Conservation (phyloP, 2,329 filamentous ascomycete species). For the Calonectria pauciramosa region DNA sequence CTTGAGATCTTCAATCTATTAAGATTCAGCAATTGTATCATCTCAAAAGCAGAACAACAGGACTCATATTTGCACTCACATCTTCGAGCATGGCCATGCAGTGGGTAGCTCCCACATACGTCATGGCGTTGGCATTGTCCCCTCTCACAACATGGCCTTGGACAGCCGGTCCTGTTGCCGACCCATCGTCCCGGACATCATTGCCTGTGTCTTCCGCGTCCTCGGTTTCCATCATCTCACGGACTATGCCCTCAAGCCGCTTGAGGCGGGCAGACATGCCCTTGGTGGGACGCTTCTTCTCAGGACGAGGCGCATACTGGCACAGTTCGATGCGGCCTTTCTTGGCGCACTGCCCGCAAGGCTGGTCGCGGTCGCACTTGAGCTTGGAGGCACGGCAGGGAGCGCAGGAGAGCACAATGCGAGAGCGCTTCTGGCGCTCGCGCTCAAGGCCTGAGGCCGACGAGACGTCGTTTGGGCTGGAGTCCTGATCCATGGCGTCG, state of each 20-base stretch:
- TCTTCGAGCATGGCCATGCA: constrained; percentile 73
- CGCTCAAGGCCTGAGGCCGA: constrained; percentile 31
- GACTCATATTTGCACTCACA: constrained; percentile 54
- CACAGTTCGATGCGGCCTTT: constrained; percentile 62
- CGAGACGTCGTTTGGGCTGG: constrained; percentile 40
- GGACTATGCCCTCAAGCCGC: constrained; percentile 70
- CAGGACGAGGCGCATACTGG: constrained; percentile 62
- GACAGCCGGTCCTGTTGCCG: constrained; percentile 38
- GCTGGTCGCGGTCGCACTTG: constrained; percentile 67
- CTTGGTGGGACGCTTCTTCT: constrained; percentile 56
- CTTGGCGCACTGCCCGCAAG: constrained; percentile 67
- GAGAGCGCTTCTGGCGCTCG: constrained; percentile 57
- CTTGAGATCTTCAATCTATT: constrained; percentile 71
- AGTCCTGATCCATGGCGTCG: constrained; percentile 33
- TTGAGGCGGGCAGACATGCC: constrained; percentile 68
- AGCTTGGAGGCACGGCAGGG: constrained; percentile 68
- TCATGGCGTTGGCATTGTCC: constrained; percentile 56
- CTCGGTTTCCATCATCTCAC: constrained; percentile 65
- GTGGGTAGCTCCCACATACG: constrained; percentile 71
- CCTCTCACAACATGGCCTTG: constrained; percentile 60
- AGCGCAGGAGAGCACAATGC: constrained; percentile 66
- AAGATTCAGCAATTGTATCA: constrained; percentile 20
- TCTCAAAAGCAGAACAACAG: neutral
- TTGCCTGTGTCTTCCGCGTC: constrained; percentile 23
- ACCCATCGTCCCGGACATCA: constrained; percentile 15